Conservation (phyloP, 805 yeast species). For the Candida golubevii region DNA sequence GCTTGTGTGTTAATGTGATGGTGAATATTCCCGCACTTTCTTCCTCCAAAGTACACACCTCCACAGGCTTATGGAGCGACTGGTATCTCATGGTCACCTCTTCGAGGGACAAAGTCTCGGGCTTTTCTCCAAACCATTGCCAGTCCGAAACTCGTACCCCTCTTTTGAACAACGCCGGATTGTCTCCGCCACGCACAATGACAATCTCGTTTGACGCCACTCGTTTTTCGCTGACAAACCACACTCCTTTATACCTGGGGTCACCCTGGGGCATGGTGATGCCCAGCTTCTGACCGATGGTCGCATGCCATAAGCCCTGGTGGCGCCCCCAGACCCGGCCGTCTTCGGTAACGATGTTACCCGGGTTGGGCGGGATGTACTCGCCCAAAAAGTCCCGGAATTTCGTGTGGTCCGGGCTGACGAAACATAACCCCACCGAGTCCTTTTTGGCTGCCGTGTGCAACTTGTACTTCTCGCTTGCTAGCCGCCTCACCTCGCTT, state of each 20-base stretch:
- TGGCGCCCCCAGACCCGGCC: slow-evolving; percentile 80
- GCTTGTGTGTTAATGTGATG: slow-evolving; percentile 36
- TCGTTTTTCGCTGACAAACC: slow-evolving; percentile 82
- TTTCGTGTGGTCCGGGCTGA: slow-evolving; percentile 55
- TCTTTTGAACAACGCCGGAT: slow-evolving; percentile 49
- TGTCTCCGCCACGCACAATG: slow-evolving; percentile 68
- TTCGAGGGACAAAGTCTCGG: background rate
- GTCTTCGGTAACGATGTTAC: slow-evolving; percentile 71
- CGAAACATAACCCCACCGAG: slow-evolving; percentile 94
- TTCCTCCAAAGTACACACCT: slow-evolving; percentile 23
- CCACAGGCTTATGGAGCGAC: slow-evolving; percentile 62
- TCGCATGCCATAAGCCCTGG: slow-evolving; percentile 89
- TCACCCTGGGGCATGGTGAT: slow-evolving; percentile 87
- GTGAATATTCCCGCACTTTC: slow-evolving; percentile 7
- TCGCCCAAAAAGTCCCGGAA: slow-evolving; percentile 72
- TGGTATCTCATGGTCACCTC: slow-evolving; percentile 57
- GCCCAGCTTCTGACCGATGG: slow-evolving; percentile 84
- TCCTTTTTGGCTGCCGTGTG: slow-evolving; percentile 79
- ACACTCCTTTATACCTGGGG: slow-evolving; percentile 66
- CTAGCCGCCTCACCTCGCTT: slow-evolving; percentile 68
- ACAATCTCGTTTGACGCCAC: slow-evolving; percentile 64
- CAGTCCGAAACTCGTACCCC: slow-evolving; percentile 41
- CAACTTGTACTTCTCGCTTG: slow-evolving; percentile 45
- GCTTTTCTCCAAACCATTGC: slow-evolving; percentile 15
- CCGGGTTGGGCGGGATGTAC: slow-evolving; percentile 69